Conservation (phyloP, 345 rosid genomes). For the Balakata baccata region DNA sequence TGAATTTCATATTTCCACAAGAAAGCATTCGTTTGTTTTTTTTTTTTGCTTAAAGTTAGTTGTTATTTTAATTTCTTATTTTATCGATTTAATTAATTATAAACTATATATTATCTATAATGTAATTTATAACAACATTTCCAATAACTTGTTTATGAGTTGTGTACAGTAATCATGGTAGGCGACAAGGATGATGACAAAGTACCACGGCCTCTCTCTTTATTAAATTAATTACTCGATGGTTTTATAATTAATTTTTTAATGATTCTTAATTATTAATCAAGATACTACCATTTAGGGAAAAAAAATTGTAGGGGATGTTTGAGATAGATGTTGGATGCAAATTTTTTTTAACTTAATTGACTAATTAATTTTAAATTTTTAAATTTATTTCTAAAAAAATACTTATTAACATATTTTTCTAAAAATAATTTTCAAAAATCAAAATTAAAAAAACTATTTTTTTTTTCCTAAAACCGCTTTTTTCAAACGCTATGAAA, state of each 20-base stretch:
- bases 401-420: too few relatives aligned
- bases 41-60: background rate
- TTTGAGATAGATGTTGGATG: too few relatives aligned
- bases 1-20: conserved; percentile 22
- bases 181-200: conserved; percentile 26
- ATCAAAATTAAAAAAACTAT: too few relatives aligned
- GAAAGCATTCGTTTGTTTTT: conserved; percentile 17
- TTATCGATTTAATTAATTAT: background rate
- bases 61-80: background rate
- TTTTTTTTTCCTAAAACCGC: too few relatives aligned
- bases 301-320: too few relatives aligned
- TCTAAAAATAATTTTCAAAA: too few relatives aligned
- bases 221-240: background rate
- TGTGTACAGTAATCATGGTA: conserved; percentile 3
- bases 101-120: background rate
- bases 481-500: too few relatives aligned
- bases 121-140: conserved; percentile 21
- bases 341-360: too few relatives aligned
- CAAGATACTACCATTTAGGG: background rate
- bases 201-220: conserved; percentile 12
- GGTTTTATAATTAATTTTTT: background rate
- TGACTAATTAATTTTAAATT: too few relatives aligned
- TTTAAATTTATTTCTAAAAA: too few relatives aligned
- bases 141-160: conserved; percentile 13
- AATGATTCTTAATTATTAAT: background rate